Percentiles rank a stretch among this genome's conserved stretches.
Evolutionary conservation across 2,329 filamentous ascomycete genomes (phyloP).

Genomic region (Dothistroma septosporum): DNA sequence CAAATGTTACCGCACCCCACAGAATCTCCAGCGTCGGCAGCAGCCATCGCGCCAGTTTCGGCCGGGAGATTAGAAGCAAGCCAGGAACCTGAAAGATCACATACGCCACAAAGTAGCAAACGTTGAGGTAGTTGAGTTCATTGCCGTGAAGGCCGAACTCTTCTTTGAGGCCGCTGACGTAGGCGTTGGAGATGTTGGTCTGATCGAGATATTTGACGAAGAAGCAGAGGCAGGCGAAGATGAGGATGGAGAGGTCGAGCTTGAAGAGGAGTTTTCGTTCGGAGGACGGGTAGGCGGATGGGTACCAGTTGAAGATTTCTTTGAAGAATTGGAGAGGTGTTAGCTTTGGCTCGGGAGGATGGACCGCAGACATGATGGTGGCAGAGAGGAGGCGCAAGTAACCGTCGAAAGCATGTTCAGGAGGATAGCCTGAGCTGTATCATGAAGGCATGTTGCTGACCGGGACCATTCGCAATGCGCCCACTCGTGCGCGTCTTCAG

Average conservation of each 20-base stretch:
- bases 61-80: conserved; percentile 38
- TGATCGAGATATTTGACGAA: conserved; percentile 29
- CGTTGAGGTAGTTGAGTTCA: conserved; percentile 39
- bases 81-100: conserved; percentile 40
- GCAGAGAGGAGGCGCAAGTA: not conserved
- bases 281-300: conserved; percentile 4
- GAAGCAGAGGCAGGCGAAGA: conserved; percentile 13
- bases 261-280: conserved; percentile 18
- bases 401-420: not conserved
- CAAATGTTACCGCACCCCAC: conserved; percentile 41
- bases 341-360: not conserved
- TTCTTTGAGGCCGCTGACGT: conserved; percentile 42
- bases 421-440: not conserved
- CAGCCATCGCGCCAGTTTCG: conserved; percentile 20
- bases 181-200: conserved; percentile 43
- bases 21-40: conserved; percentile 40
- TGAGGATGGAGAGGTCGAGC: conserved; percentile 17
- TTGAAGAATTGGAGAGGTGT: conserved; percentile 6
- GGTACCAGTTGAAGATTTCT: conserved; percentile 15
- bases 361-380: not conserved
- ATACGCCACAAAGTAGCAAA: conserved; percentile 34
- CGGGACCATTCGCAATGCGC: not conserved
- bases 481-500: not conserved
- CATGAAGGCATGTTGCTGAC: not conserved
- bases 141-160: conserved; percentile 38